phyloP scores from a whole-genome alignment of 164 flowering plant genomes.

The Dillenia suffruticosa region DNA sequence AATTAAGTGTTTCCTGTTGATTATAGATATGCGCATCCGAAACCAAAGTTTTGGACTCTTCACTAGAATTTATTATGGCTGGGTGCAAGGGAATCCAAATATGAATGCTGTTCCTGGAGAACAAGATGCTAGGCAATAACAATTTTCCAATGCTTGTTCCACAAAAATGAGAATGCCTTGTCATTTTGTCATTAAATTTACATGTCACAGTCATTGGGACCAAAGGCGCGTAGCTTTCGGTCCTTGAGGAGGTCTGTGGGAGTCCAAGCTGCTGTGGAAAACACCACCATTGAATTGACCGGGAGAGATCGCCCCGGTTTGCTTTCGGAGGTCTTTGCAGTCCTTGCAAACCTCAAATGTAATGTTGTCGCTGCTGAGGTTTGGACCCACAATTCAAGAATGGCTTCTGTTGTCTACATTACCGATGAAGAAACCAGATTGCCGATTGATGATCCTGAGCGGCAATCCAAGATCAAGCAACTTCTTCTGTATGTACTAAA shows the following conservation, averaged over 20 bases:
- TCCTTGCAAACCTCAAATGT: conserved; percentile 80
- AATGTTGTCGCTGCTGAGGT: conserved; percentile 89
- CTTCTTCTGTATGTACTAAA: conserved; percentile 67
- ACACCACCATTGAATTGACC: conserved; percentile 74
- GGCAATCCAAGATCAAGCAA: conserved; percentile 59
- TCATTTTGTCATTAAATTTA: conserved; percentile 12
- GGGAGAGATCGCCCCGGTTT: conserved; percentile 91
- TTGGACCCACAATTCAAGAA: conserved; percentile 95
- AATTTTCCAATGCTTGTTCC: background rate
- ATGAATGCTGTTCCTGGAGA: too few relatives aligned
- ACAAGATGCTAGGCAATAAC: too few relatives aligned
- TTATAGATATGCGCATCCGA: background rate
- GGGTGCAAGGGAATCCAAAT: too few relatives aligned
- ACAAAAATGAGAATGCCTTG: background rate
- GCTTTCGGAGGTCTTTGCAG: conserved; percentile 89
- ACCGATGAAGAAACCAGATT: conserved; percentile 59
- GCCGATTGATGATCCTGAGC: conserved; percentile 57
- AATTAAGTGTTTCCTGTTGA: background rate
- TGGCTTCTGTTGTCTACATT: conserved; percentile 90
- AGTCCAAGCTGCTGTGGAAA: conserved; percentile 56
- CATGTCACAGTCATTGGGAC: conserved; percentile 63
- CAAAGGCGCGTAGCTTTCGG: conserved; percentile 45
- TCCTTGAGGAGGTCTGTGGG: conserved; percentile 73
- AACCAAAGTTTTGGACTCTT: too few relatives aligned
- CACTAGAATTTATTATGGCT: too few relatives aligned